These are phyloP conservation scores for Haematococcus lacustris DNA, from an alignment of 139 green algal species.

Conservation along the genomic window DNA sequence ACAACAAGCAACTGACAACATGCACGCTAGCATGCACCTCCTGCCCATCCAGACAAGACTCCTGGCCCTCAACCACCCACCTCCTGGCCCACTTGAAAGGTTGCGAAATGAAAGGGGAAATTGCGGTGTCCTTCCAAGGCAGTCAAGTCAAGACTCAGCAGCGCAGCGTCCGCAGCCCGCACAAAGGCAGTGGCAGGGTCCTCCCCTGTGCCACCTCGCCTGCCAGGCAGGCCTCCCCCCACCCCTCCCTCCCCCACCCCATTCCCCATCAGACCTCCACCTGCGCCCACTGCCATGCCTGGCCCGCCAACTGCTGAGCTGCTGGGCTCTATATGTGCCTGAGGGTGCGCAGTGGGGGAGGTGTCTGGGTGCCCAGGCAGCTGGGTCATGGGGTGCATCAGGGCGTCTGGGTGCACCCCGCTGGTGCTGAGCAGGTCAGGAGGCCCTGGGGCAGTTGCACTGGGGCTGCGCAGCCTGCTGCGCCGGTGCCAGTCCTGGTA, in stretches of 20 bases:
- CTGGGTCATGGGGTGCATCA: too few species aligned
- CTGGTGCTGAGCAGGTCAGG: not conserved
- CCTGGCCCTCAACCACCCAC: not conserved
- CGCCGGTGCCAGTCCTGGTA: conserved; percentile 17
- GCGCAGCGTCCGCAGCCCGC: conserved; percentile 7
- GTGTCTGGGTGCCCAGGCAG: not conserved
- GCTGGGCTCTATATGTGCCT: not conserved
- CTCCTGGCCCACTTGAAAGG: conserved; percentile 9
- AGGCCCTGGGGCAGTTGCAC: not conserved
- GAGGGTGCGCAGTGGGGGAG: not conserved
- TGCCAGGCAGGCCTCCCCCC: too few species aligned
- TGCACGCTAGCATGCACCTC: not conserved
- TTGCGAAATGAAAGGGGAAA: conserved; percentile 17
- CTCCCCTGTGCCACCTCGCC: too few species aligned
- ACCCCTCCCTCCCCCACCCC: too few species aligned
- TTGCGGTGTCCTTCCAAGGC: not conserved
- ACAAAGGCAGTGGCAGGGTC: conserved; percentile 15
- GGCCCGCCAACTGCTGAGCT: not conserved
- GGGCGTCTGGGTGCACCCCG: not conserved
- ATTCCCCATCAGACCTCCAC: too few species aligned
- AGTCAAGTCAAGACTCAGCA: conserved; percentile 11
- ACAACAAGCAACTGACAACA: too few species aligned
- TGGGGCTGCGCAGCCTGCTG: conserved; percentile 3
- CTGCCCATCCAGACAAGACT: not conserved
- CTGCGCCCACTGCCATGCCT: too few species aligned